Evolutionary conservation across 139 green algal species (phyloP).

Genomic region (Diplosphaera chodatii): DNA sequence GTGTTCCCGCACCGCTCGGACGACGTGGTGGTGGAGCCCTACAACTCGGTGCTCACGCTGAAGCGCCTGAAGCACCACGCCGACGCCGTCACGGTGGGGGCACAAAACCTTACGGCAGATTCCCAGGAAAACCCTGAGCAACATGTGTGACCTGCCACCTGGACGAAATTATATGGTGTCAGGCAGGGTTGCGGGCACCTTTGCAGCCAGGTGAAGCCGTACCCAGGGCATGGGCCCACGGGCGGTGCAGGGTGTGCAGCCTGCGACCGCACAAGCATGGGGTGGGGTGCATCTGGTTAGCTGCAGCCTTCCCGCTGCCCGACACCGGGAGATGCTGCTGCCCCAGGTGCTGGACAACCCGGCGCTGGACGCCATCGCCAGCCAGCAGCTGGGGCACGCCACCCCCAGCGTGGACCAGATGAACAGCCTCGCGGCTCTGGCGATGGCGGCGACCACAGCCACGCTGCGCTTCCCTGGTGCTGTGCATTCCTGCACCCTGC

Average conservation of each 20-base stretch:
- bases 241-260: too few species aligned
- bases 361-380: conserved; percentile 75
- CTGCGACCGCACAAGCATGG: neutral
- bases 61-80: conserved; percentile 92
- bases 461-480: conserved; percentile 89
- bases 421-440: conserved; percentile 94
- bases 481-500: too few species aligned
- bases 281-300: neutral
- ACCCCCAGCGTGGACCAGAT: conserved; percentile 65
- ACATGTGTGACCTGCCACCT: too few species aligned
- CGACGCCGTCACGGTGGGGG: conserved; percentile 77
- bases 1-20: conserved; percentile 98
- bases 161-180: too few species aligned
- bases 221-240: too few species aligned
- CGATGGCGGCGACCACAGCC: conserved; percentile 96
- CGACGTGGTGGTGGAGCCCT: conserved; percentile 99
- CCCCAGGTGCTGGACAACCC: conserved; percentile 86
- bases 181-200: too few species aligned
- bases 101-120: too few species aligned
- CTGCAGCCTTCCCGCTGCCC: neutral
- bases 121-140: too few species aligned
- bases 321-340: too few species aligned
- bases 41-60: conserved; percentile 97
- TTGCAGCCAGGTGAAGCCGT: too few species aligned
- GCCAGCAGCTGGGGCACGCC: conserved; percentile 51